Evolutionary conservation across 306 rosid species (phyloP), one percentile per base, ranked within the genome.

Genomic region (Vigna trinervia): DNA sequence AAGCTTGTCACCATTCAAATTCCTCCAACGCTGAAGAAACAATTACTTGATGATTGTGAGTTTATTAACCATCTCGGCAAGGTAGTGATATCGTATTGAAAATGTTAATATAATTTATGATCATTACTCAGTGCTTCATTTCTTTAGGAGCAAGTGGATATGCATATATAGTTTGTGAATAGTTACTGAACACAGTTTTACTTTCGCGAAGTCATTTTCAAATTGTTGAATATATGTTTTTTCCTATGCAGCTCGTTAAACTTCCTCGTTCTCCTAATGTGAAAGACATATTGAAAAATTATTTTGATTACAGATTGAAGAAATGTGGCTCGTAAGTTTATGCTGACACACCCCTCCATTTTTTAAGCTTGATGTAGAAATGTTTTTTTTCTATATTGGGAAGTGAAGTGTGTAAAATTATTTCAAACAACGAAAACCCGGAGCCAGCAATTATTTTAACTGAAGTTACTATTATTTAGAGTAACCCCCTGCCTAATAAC

Each of bases 241-340:
- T 50, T 41, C 50, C 58, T 43, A 73, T 87, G 89, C 97, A 92
- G 98, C 95, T 90, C 51, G 95, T 92, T 57, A 94, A 89, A 83
- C 97, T 94, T 81, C 98, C 98, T 17, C 93, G 98, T 3, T 69
- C 80, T 54, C 98, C 95, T 69, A 95, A 83, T 82, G 93, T 92
- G 34, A 90, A 87, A 47, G 92, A 90, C 78, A 89, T 92, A 80
- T 48, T 92, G 84, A 82, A 84, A 81, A 88, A 85, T 36, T 95
- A 95, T 85, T 79, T 84, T 63, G 93, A 88, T 65, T 82, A 85
- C 87, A 86, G 85, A 84, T 60, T 74, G 62, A 88, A 87, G 86
- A 90, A 88, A 84, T 88, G 85, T 84, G 96, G 84, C 73, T 30
- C 9, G 97, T 92, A 90, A 92, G 98, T 88, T 69, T 77, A 68